Base-by-base conservation (phyloP, 805 yeast species). In the Cyberlindnera americana region DNA sequence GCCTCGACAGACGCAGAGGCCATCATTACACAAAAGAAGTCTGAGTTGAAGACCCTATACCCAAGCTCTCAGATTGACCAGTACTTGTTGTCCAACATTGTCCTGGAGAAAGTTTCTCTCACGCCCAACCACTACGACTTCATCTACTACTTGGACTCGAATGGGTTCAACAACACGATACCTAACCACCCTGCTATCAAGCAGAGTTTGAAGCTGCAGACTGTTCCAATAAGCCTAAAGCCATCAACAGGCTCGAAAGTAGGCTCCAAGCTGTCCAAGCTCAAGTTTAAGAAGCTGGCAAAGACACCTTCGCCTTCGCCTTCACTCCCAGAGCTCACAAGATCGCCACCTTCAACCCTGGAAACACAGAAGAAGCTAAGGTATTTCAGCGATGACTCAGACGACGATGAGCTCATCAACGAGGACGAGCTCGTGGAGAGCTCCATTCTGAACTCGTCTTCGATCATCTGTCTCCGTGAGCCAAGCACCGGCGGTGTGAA, bases 401-500 rank as follows among this genome's bases (percentile, higher is more conserved):
- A 52, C 14, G 57, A 54, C 10, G 59, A 55, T 19, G 61, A 55
- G 19, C 40, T 60, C 17, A 59, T 58, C 14, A 54, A 69, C 43
- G 76, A 72, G 48, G 56, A 70, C 34, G 67, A 60, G 30, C 57
- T 73, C 24, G 57, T 74, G 2, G 51, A 58, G 18, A 39, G 46
- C 12, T 44, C 51, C 8, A 14, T 36, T 19, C 46, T 57, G 28
- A 66, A 70, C 45, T 64, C 78, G 35, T 67, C 75, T 19, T 53
- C 57, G 2, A 55, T 56, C 23, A 56, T 56, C 26, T 56, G 61
- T 40, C 44, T 56, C 4, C 47, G 56, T 26, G 69, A 74, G 22
- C 91, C 93, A 13, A 79, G 87, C 57, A 76, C 67, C 3, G 62
- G 60, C 3, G 63, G 66, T 1, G 68, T 69, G 17, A 65, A 67